Evolutionary conservation across 2,329 filamentous ascomycete genomes (phyloP), one percentile per base, ranked within the genome.

Genomic region (Venturiaceae sp.): DNA sequence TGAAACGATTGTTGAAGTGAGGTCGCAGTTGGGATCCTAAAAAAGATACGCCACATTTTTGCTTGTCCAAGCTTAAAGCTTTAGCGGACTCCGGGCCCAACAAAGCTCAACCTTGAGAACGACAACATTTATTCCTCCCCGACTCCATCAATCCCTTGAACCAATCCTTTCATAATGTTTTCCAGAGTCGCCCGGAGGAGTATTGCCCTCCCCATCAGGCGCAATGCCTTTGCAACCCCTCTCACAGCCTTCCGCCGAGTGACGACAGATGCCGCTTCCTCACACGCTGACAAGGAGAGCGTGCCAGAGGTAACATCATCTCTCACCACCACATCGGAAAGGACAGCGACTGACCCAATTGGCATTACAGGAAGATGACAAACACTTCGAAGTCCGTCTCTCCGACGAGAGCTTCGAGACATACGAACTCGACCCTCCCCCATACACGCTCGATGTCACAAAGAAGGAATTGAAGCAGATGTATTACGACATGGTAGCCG

Each of bases 381-480:
- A 95, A 82, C 84, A 85, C 65, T 97, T 99, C 80, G 84, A 87
- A 70, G 84, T 99, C 73, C 87, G 85, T 71, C 87, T 99, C 74
- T 95, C 90, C 74, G 90, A 96, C 74, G 92, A 97, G 87, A 92
- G 90, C 80, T 99, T 97, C 80, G 94, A 99, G 84, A 96, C 94
- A 60, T 99, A 97, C 80, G 91, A 96, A 81, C 84, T 99, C 72
- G 94, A 99, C 78, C 92, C 92, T 67, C 94, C 94, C 65, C 81
- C 90, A 60, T 96, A 96, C 82, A 92, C 89, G 63, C 79, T 99
- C 67, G 81, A 95, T 69, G 89, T 91, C 64, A 97, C 92, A 71
- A 99, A 99, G 86, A 91, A 89, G 78, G 89, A 97, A 80, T 81
- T 99, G 74, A 97, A 95, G 85, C 83, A 95, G 82, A 97, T 97